phyloP scores from a whole-genome alignment of 2,329 filamentous ascomycete species.

The Fusarium sp. region DNA sequence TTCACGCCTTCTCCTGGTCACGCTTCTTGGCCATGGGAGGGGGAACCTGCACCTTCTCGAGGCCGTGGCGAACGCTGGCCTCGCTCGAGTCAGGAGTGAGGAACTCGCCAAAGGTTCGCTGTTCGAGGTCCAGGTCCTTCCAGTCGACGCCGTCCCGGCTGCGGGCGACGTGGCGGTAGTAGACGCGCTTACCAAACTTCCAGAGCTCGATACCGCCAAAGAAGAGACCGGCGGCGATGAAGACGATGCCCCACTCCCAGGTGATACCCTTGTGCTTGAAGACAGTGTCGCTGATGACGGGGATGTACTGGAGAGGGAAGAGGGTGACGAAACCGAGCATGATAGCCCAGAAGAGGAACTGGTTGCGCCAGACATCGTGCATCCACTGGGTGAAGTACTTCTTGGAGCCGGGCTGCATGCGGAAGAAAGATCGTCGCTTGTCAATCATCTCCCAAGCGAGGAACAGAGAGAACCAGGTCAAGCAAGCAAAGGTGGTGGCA shows the following conservation, averaged over 20 bases:
- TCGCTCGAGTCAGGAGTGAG: slow-evolving; percentile 47
- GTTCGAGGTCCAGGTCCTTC: slow-evolving; percentile 56
- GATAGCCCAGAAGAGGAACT: slow-evolving; percentile 77
- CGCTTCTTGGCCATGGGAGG: slow-evolving; percentile 19
- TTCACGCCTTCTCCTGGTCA: slow-evolving; percentile 37
- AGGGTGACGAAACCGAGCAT: slow-evolving; percentile 60
- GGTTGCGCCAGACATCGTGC: slow-evolving; percentile 76
- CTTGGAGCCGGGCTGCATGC: slow-evolving; percentile 74
- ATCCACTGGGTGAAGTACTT: slow-evolving; percentile 75
- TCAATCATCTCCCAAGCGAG: slow-evolving; percentile 84
- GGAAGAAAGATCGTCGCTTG: slow-evolving; percentile 79
- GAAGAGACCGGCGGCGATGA: slow-evolving; percentile 66
- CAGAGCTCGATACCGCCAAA: slow-evolving; percentile 69
- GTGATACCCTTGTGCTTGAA: slow-evolving; percentile 71
- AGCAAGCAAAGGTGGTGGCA: slow-evolving; percentile 78
- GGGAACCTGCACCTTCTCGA: slow-evolving; percentile 39
- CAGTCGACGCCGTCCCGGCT: slow-evolving; percentile 46
- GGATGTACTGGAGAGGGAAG: slow-evolving; percentile 69
- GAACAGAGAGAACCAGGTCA: slow-evolving; percentile 83
- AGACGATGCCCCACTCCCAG: slow-evolving; percentile 74
- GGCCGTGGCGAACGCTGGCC: slow-evolving; percentile 44
- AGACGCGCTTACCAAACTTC: slow-evolving; percentile 69
- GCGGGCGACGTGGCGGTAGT: slow-evolving; percentile 47
- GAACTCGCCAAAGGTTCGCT: slow-evolving; percentile 55
- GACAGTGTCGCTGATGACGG: slow-evolving; percentile 68